These are phyloP conservation scores for Eruca vesicaria DNA, from an alignment of 441 rosid species.

Conservation along the genomic window DNA sequence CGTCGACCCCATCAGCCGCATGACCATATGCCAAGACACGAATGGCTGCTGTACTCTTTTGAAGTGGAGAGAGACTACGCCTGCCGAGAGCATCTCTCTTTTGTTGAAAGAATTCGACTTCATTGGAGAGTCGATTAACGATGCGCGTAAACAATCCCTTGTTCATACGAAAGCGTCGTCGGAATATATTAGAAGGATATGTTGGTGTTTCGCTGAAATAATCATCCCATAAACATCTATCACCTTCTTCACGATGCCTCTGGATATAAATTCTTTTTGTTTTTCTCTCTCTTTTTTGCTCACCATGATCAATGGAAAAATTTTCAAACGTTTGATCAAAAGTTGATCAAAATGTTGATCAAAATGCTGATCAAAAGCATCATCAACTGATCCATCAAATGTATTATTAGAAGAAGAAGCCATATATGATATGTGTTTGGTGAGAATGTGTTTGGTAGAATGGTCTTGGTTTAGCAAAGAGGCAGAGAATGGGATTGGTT, in stretches of 20 bases:
- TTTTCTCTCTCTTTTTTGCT: background rate
- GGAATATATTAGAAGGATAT: background rate
- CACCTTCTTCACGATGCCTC: background rate
- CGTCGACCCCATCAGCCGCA: background rate
- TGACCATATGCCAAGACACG: too few relatives aligned
- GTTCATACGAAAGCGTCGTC: background rate
- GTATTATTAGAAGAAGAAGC: background rate
- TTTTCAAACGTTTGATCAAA: background rate
- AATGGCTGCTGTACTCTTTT: background rate
- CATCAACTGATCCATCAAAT: too few relatives aligned
- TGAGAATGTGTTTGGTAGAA: too few relatives aligned
- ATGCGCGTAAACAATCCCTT: background rate
- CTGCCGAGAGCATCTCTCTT: background rate
- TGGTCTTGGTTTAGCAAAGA: too few relatives aligned
- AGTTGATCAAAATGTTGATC: background rate
- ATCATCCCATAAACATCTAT: background rate
- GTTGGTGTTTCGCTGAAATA: background rate
- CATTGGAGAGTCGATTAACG: background rate
- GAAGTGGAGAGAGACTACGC: background rate
- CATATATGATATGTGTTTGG: too few relatives aligned
- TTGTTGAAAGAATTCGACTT: background rate
- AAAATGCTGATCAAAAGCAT: too few relatives aligned
- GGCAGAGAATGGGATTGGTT: background rate
- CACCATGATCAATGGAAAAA: background rate
- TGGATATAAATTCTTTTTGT: background rate